Evolutionary conservation across 805 yeast species (phyloP), one percentile per base, ranked within the genome.

Genomic region (Myxozyma vanderwaltii): DNA sequence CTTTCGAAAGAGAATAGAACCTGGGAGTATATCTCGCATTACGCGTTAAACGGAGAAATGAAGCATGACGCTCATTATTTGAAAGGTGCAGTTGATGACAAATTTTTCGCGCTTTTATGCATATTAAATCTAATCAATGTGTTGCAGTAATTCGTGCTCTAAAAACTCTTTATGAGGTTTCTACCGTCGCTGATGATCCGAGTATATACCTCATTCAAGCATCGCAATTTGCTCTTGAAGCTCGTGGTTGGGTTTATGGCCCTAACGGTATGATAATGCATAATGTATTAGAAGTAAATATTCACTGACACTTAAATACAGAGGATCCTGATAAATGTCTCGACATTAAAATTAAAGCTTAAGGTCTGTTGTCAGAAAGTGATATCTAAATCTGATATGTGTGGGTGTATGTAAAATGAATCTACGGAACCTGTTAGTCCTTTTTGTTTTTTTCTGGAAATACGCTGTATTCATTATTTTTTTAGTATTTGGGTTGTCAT

Each of bases 11-110:
- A 63, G 17, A 47, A 49, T 21, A 21, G 29, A n/a, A 58, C 35
- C 35, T 65, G 67, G 65, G 55, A 56, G n/a, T 54, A 47, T 46
- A 39, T 66, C 12, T 13, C 48, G 15, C 58, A 55, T 23, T 41
- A 41, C n/a, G 67, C 64, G 7, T 43, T 66, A 12, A 41, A 40
- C 15, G 40, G 61, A 8, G 44, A 39, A 12, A 46, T 45, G 54
- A 39, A 41, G 27, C 38, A 41, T 51, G 66, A 65, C 19, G 55
- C 58, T 27, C 68, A 63, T 19, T 65, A 61, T 41, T 36, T 65
- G 33, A 65, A 65, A 45, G 68, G 64, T 54, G 26, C 15, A 50
- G 31, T 38, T 33, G 2, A n/a, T 26, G 7, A n/a, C 40, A 6
- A n/a, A n/a, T n/a, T n/a, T n/a, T n/a, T n/a, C n/a, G n/a, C n/a